Base-by-base conservation (phyloP, 2,329 filamentous ascomycete genomes). In the Ascochyta fabae region DNA sequence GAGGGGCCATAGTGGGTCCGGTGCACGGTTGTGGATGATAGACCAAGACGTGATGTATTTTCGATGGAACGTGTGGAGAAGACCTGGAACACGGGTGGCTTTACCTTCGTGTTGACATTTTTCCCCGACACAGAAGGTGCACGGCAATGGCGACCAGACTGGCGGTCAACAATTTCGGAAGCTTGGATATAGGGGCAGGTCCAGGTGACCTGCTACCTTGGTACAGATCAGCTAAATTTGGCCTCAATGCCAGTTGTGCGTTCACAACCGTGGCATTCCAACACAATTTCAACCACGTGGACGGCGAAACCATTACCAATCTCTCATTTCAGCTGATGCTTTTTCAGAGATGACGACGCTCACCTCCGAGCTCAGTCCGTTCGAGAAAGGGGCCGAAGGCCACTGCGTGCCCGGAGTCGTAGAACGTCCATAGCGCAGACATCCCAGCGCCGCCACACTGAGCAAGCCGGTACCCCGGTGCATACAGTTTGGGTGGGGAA, bases 111-210 rank as follows among this genome's bases (percentile, higher is more conserved):
- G 29, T 45, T 53, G 55, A 46, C 55, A 53, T 33, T 53, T 41
- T 53, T 50, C 48, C 45, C 55, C 55, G 55, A 58, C 45, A 53
- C 55, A 53, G 53, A 51, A 57, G 53, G 55, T 50, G 55, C 48
- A 50, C 45, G 49, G 55, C 34, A 46, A 52, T 59, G 52, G 56
- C 51, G 56, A 55, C 52, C 44, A 59, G 56, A 55, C 52, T 52
- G 48, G 56, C 56, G 56, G 56, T 59, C 56, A 56, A 56, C 48
- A 50, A 36, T 39, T 42, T 53, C 40, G 48, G 52, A 49, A 52
- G 41, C 49, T 49, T 49, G 19, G 49, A 36, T 48, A 53, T 58
- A 58, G 55, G 49, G 49, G 55, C n/a, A 57, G 19, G 53, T 48
- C 44, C 53, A 57, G 53, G 39, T 57, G 53, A 57, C 48, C 48